Conservation (phyloP, 768 basidiomycete genomes). For the Lentinus brumalis region DNA sequence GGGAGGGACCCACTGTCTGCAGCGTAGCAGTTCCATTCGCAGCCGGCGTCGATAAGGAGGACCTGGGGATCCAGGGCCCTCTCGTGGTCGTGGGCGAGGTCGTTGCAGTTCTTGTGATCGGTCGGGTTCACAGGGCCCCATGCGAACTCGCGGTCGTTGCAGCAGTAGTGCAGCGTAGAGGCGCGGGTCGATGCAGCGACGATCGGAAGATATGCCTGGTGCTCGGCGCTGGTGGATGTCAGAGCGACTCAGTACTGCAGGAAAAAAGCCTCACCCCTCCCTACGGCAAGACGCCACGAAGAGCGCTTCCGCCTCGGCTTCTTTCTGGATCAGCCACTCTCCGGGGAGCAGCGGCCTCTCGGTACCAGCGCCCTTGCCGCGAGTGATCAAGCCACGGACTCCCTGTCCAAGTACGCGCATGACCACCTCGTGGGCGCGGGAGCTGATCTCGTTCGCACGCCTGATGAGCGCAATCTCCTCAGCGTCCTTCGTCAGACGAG, state of each 20-base stretch:
- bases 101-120: slow-evolving; percentile 55
- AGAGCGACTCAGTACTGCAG: background rate
- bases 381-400: slow-evolving; percentile 57
- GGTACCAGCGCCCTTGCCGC: slow-evolving; percentile 40
- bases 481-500: slow-evolving; percentile 76
- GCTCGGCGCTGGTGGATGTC: slow-evolving; percentile 57
- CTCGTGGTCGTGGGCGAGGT: slow-evolving; percentile 43
- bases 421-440: slow-evolving; percentile 85
- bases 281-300: slow-evolving; percentile 90
- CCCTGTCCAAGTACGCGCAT: slow-evolving; percentile 88
- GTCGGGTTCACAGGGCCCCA: slow-evolving; percentile 72
- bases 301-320: slow-evolving; percentile 91
- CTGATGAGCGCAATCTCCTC: slow-evolving; percentile 75
- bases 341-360: slow-evolving; percentile 61
- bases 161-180: slow-evolving; percentile 92
- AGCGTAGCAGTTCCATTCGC: slow-evolving; percentile 79
- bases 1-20: slow-evolving; percentile 51
- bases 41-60: slow-evolving; percentile 91
- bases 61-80: slow-evolving; percentile 64
- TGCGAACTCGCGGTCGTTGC: slow-evolving; percentile 84
- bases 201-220: slow-evolving; percentile 92
- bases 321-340: slow-evolving; percentile 90
- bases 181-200: slow-evolving; percentile 87
- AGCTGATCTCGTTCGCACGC: slow-evolving; percentile 84
- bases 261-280: slow-evolving; percentile 63